phyloP scores from a whole-genome alignment of 768 basidiomycete species.

The Lyophyllum semitale region DNA sequence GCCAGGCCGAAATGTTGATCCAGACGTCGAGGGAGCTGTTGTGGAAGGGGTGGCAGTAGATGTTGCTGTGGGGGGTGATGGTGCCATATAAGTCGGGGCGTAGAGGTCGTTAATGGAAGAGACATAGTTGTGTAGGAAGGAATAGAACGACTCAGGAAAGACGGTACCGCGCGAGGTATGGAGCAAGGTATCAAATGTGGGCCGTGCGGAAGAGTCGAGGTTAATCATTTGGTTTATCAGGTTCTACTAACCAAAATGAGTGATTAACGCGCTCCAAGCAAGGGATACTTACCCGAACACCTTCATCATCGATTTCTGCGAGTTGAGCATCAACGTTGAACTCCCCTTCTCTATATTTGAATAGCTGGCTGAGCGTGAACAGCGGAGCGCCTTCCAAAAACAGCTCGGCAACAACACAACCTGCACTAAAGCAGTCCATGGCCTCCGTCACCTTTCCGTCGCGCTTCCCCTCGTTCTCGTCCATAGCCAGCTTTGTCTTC shows the following conservation, averaged over 20 bases:
- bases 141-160: conserved; percentile 93
- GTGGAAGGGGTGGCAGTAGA: conserved; percentile 28
- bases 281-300: conserved; percentile 66
- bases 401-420: conserved; percentile 94
- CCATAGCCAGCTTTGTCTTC: conserved; percentile 56
- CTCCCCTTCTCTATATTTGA: conserved; percentile 90
- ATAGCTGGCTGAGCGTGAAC: conserved; percentile 93
- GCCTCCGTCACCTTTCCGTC: conserved; percentile 88
- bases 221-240: conserved; percentile 91
- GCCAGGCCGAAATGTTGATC: conserved; percentile 31
- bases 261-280: background rate
- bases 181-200: conserved; percentile 80
- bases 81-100: conserved; percentile 41
- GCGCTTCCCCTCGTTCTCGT: conserved; percentile 62
- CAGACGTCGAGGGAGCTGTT: conserved; percentile 34
- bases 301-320: conserved; percentile 74
- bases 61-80: conserved; percentile 32
- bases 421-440: conserved; percentile 96
- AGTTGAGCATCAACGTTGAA: conserved; percentile 74
- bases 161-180: conserved; percentile 74
- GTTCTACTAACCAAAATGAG: conserved; percentile 51
- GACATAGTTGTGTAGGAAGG: conserved; percentile 90
- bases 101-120: conserved; percentile 74
- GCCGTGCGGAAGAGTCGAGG: conserved; percentile 74
- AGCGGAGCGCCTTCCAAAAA: conserved; percentile 93